Conservation (phyloP, 768 basidiomycete species). For the Clathrus columnatus region DNA sequence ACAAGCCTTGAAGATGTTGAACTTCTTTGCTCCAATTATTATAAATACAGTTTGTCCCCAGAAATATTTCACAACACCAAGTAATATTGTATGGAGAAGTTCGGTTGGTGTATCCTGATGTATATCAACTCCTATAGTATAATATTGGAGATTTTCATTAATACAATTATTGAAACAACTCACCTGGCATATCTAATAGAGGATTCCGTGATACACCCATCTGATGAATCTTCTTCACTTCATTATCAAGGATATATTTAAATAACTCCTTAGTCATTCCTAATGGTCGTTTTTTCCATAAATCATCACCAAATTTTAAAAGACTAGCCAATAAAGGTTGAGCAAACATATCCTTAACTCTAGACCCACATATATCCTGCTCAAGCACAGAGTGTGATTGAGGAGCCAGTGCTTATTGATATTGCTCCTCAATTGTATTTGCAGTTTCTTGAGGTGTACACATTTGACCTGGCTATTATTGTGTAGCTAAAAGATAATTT, state of each 20-base stretch:
- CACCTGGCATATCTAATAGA: not conserved
- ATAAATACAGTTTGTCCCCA: conserved; percentile 22
- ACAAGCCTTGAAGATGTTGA: conserved; percentile 15
- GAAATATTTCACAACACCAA: conserved; percentile 35
- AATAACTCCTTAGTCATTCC: conserved; percentile 23
- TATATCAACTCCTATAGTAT: conserved; percentile 16
- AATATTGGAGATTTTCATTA: not conserved
- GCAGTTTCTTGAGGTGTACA: not conserved
- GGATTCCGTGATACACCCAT: not conserved
- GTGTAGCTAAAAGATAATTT: not conserved
- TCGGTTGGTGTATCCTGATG: conserved; percentile 27
- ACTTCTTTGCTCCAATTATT: not conserved
- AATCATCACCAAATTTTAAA: conserved; percentile 17
- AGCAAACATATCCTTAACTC: conserved; percentile 28
- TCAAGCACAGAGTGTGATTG: conserved; percentile 14
- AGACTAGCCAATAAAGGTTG: conserved; percentile 9
- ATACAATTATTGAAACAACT: not conserved
- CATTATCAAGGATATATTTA: conserved; percentile 18
- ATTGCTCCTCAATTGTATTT: not conserved
- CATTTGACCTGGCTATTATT: not conserved
- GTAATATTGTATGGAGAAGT: conserved; percentile 35
- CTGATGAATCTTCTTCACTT: conserved; percentile 23
- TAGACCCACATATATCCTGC: conserved; percentile 23
- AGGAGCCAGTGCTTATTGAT: not conserved
- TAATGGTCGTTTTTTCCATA: conserved; percentile 15